Evolutionary conservation across 129 eudicot genomes (phyloP), one percentile per base, ranked within the genome.

Genomic region (Centrapalus pauciflorus): DNA sequence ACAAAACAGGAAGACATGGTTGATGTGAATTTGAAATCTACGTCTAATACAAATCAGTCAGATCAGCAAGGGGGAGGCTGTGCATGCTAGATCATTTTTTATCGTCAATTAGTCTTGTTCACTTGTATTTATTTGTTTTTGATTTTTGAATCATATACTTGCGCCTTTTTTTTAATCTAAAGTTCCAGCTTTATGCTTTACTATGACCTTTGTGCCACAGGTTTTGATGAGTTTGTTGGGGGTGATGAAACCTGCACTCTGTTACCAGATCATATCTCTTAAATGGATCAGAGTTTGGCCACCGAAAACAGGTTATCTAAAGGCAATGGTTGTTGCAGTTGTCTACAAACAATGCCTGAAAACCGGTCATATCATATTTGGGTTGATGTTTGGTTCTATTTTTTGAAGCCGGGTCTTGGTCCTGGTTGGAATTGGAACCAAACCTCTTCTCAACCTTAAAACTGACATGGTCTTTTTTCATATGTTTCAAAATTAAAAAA

Each of bases 41-140:
- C 77, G 4, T 35, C 76, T 16, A 84, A 70, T 56, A 21, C 88
- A 2, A 67, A 83, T 69, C 83, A 81, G 29, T 26, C 88, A 35
- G 85, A 86, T 79, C 87, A 86, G 72, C 90, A 81, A 79, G 84
- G 90, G 0, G 95, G 88, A 63, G 90, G 97, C 49, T 90, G 97
- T 45, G 75, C 84, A 19, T 86, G 95, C 82, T 89, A 81, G 81
- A 49, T 20, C 11, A 6, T 4, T 64, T 1, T 4, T 43, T 46
- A 64, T 16, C 56, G 24, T 61, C 26, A 60, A 17, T 33, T 46
- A 27, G 11, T 35, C 41, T 13, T 10, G 7, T 61, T 72, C 67
- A 48, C 69, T 51, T 69, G 56, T 69, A 69, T 40, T 41, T 40
- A 69, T 69, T 40, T 56, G 26, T 35, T 69, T 69, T 69, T 56